Conservation (phyloP, 78 protist species). For the Dictyostelium firmibasis region DNA sequence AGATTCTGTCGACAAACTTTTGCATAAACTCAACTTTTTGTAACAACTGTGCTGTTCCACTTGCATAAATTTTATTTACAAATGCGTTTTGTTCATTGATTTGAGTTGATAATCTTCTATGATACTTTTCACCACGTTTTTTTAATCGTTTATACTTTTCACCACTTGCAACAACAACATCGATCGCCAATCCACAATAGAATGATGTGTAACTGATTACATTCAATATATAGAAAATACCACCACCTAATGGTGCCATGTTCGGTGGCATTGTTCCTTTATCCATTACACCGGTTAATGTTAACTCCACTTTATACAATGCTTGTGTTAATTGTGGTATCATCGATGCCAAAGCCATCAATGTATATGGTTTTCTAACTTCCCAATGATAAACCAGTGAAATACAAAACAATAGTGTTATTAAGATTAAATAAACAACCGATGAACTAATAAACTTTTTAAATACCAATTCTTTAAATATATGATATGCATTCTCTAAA, state of each 20-base stretch:
- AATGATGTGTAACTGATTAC: not conserved
- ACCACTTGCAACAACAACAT: slow-evolving; percentile 43
- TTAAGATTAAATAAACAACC: not conserved
- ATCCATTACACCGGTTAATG: not conserved
- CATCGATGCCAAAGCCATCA: slow-evolving; percentile 23
- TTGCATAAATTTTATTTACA: slow-evolving; percentile 31
- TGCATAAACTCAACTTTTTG: slow-evolving; percentile 64
- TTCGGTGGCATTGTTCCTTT: not conserved
- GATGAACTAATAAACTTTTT: slow-evolving; percentile 3
- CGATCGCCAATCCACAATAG: slow-evolving; percentile 50
- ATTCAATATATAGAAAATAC: slow-evolving; percentile 59
- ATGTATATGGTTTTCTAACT: slow-evolving; percentile 54
- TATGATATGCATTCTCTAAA: slow-evolving; percentile 9
- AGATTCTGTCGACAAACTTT: slow-evolving; percentile 21
- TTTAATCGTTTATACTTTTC: slow-evolving; percentile 16
- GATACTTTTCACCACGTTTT: slow-evolving; percentile 23
- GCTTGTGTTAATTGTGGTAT: slow-evolving; percentile 34
- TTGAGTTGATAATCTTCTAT: slow-evolving; percentile 56
- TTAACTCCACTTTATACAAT: slow-evolving; percentile 12
- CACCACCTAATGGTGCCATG: slow-evolving; percentile 32
- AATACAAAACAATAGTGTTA: not conserved
- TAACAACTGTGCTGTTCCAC: slow-evolving; percentile 24
- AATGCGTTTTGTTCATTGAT: slow-evolving; percentile 54
- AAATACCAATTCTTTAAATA: not conserved
- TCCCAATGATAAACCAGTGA: slow-evolving; percentile 47